Percentiles rank a stretch among this genome's conserved stretches.
These are phyloP conservation scores for Lupinus albus DNA, from an alignment of 306 rosid species.

Conservation along the genomic window DNA sequence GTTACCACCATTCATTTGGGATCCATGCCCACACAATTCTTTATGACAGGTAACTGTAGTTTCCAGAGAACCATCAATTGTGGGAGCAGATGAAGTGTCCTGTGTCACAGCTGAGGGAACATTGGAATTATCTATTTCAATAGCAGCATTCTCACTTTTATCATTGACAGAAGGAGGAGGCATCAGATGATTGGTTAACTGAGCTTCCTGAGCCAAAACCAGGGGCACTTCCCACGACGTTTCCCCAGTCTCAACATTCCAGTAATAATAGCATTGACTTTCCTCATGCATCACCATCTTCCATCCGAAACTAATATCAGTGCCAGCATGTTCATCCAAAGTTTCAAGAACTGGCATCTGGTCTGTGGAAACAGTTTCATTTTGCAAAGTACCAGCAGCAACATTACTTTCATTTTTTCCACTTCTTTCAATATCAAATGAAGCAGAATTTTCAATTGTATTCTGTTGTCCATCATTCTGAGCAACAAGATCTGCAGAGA, in stretches of 20 bases:
- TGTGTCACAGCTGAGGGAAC: slow-evolving; percentile 42
- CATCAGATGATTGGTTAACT: slow-evolving; percentile 45
- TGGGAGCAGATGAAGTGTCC: slow-evolving; percentile 43
- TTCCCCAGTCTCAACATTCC: slow-evolving; percentile 93
- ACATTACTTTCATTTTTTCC: slow-evolving; percentile 51
- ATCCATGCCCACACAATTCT: slow-evolving; percentile 45
- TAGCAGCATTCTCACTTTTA: slow-evolving; percentile 42
- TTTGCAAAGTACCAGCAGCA: slow-evolving; percentile 40
- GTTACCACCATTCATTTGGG: slow-evolving; percentile 50
- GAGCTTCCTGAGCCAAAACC: slow-evolving; percentile 59
- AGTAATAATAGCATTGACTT: slow-evolving; percentile 80
- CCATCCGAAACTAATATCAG: slow-evolving; percentile 78
- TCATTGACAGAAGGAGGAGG: slow-evolving; percentile 43
- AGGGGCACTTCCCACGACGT: slow-evolving; percentile 96
- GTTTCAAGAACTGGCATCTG: slow-evolving; percentile 48
- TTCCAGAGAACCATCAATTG: slow-evolving; percentile 41
- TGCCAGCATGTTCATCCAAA: slow-evolving; percentile 47
- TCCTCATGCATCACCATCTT: slow-evolving; percentile 94
- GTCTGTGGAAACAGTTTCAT: slow-evolving; percentile 49
- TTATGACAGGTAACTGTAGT: slow-evolving; percentile 40
- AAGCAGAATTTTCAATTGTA: slow-evolving; percentile 36
- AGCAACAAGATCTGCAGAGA: slow-evolving; percentile 43
- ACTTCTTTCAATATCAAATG: slow-evolving; percentile 46
- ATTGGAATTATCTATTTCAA: slow-evolving; percentile 41
- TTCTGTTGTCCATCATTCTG: slow-evolving; percentile 53